phyloP scores from a whole-genome alignment of 2,329 filamentous ascomycete species.

The Monascus ruber region DNA sequence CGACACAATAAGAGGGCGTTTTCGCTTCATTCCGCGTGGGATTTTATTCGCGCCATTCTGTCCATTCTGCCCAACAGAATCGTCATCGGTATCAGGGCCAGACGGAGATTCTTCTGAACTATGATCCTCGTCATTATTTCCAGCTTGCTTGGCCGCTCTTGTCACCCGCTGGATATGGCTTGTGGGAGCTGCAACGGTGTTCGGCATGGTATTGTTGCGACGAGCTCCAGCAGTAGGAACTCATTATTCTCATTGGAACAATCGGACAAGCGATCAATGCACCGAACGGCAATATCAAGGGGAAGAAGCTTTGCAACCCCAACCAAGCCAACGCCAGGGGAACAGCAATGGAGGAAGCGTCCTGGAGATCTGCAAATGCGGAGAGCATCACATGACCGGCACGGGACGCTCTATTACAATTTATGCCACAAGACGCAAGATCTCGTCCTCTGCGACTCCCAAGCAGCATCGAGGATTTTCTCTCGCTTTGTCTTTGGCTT shows the following conservation, averaged over 20 bases:
- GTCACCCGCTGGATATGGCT: conserved; percentile 6
- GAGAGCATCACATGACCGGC: no score
- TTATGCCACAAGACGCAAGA: no score
- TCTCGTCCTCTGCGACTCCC: no score
- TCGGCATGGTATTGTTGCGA: conserved; percentile 26
- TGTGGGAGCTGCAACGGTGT: conserved; percentile 12
- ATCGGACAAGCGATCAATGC: no score
- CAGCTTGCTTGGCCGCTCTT: conserved; percentile 10
- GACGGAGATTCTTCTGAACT: conserved; percentile 25
- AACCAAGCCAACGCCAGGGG: no score
- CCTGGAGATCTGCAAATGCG: no score
- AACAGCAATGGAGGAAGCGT: no score
- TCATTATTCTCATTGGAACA: background rate
- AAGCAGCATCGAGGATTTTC: no score
- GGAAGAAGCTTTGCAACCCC: no score
- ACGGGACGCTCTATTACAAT: no score
- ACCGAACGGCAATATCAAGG: no score
- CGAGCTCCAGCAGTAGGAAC: background rate
- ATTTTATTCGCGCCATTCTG: conserved; percentile 15
- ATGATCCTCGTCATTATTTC: conserved; percentile 17
- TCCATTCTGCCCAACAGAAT: conserved; percentile 4
- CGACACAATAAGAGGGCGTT: conserved; percentile 28
- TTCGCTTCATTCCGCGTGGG: conserved; percentile 22
- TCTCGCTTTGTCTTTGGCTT: no score
- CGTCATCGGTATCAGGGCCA: conserved; percentile 23